Conservation (phyloP, 2,329 filamentous ascomycete genomes). For the Botrytis fragariae region DNA sequence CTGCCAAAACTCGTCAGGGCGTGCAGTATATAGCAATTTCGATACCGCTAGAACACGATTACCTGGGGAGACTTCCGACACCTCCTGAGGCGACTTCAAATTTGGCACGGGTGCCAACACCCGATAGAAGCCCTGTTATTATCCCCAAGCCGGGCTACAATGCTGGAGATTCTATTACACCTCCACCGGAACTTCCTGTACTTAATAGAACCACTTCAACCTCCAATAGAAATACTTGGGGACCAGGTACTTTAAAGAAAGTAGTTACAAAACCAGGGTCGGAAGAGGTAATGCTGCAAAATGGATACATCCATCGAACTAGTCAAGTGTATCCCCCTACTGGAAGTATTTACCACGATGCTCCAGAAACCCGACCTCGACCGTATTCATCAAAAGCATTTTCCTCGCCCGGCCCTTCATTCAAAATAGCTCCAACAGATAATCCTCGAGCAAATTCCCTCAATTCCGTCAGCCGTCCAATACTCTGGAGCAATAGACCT, state of each 20-base stretch:
- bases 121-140: background rate
- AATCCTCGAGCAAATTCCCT: background rate
- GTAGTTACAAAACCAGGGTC: constrained; percentile 16
- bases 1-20: constrained; percentile 52
- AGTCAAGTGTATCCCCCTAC: constrained; percentile 13
- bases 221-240: background rate
- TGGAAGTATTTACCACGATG: background rate
- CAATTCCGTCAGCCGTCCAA: background rate
- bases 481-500: background rate
- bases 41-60: constrained; percentile 52
- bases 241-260: constrained; percentile 6
- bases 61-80: constrained; percentile 38
- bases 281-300: constrained; percentile 19
- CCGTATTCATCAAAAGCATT: background rate
- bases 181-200: background rate
- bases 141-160: constrained; percentile 40
- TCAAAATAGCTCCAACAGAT: background rate
- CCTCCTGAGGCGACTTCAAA: constrained; percentile 6
- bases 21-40: constrained; percentile 60
- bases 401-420: background rate
- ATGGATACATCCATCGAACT: constrained; percentile 20
- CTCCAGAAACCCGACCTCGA: background rate
- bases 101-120: constrained; percentile 34
- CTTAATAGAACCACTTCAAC: background rate
- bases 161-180: constrained; percentile 36